Conservation (phyloP, 2,329 filamentous ascomycete genomes). For the Talaromyces sp. region DNA sequence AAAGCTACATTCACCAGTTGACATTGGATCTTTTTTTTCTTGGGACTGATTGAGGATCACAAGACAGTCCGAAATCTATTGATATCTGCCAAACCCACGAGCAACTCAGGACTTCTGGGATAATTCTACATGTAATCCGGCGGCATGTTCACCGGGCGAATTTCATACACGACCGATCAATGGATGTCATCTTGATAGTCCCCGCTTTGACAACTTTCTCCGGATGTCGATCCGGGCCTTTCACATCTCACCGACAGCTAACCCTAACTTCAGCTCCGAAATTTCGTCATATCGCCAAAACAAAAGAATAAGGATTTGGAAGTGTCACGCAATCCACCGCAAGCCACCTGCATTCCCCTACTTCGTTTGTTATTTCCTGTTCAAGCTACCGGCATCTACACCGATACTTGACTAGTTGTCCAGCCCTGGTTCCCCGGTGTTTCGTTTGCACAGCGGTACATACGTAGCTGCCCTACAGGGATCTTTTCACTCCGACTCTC, state of each 20-base stretch:
- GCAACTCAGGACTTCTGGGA: background rate
- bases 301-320: background rate
- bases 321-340: background rate
- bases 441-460: background rate
- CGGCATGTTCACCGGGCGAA: background rate
- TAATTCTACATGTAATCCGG: background rate
- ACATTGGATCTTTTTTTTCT: no score
- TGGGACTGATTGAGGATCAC: background rate
- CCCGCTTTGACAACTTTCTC: background rate
- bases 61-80: background rate
- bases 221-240: background rate
- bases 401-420: background rate
- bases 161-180: background rate
- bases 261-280: background rate
- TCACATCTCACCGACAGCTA: background rate
- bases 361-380: background rate
- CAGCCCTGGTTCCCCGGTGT: background rate
- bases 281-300: background rate
- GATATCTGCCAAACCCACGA: background rate
- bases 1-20: background rate
- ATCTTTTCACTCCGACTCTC: no score
- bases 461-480: no score
- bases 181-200: no score
- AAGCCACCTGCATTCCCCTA: no score
- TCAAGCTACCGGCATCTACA: background rate